Conservation (phyloP, 495 filamentous ascomycete genomes). For the Annulohypoxylon bovei region DNA sequence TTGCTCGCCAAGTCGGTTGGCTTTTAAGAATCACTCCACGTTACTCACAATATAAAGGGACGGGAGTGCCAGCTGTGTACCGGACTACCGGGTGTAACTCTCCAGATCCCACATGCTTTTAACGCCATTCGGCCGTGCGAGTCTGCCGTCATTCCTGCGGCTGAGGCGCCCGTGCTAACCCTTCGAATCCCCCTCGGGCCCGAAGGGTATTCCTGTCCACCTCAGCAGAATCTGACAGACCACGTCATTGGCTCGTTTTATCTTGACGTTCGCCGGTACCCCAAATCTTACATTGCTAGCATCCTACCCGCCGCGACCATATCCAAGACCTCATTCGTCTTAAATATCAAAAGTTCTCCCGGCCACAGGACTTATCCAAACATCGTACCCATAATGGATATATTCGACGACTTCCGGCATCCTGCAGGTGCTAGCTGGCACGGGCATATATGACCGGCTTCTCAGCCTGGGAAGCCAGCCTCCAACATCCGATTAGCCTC, state of each 20-base stretch:
- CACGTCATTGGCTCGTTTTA: conserved; percentile 29
- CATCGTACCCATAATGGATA: conserved; percentile 6
- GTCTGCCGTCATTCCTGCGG: conserved; percentile 18
- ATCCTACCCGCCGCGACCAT: background rate
- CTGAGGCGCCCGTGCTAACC: conserved; percentile 6
- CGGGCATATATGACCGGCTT: conserved; percentile 8
- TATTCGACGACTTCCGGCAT: background rate
- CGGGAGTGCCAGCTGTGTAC: conserved; percentile 8
- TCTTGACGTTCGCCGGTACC: conserved; percentile 11
- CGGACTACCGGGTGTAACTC: conserved; percentile 19
- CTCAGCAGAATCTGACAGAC: background rate
- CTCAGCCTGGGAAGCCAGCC: background rate
- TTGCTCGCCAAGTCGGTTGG: background rate
- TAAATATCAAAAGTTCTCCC: background rate
- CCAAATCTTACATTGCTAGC: conserved; percentile 16
- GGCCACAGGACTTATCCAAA: background rate
- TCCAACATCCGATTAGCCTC: background rate
- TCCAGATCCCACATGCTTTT: conserved; percentile 9
- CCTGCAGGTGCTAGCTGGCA: background rate
- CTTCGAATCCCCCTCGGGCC: conserved; percentile 32
- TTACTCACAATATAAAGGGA: conserved; percentile 26
- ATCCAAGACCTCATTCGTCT: conserved; percentile 8
- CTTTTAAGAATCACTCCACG: conserved; percentile 5
- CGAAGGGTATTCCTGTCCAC: conserved; percentile 24
- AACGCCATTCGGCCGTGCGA: conserved; percentile 23